These are phyloP conservation scores for Sclerotinia subarctica DNA, from an alignment of 2,329 filamentous ascomycete species.

Conservation along the genomic window DNA sequence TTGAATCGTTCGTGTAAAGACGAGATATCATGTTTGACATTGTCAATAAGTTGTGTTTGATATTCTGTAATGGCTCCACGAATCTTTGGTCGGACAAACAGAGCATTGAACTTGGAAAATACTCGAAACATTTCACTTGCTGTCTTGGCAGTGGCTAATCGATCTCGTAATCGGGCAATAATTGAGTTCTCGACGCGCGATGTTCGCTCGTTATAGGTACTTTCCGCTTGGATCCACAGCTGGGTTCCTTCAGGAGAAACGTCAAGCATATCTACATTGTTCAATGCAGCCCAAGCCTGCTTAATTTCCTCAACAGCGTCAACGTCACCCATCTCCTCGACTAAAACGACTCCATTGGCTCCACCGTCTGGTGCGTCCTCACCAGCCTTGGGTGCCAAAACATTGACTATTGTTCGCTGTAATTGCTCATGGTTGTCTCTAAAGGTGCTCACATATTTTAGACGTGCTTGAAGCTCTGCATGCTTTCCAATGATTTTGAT, in stretches of 20 bases:
- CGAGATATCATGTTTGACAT: slow-evolving; percentile 94
- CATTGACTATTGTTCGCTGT: slow-evolving; percentile 91
- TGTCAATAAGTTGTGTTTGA: slow-evolving; percentile 95
- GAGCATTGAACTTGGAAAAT: slow-evolving; percentile 98
- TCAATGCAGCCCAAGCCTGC: slow-evolving; percentile 89
- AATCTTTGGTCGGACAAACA: slow-evolving; percentile 98
- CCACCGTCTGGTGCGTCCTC: slow-evolving; percentile 52
- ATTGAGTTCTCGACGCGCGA: slow-evolving; percentile 98
- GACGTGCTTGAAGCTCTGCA: slow-evolving; percentile 79
- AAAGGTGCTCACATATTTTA: slow-evolving; percentile 94
- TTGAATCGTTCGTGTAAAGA: slow-evolving; percentile 96
- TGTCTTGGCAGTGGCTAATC: slow-evolving; percentile 90
- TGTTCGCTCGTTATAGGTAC: slow-evolving; percentile 95
- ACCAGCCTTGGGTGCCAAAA: slow-evolving; percentile 74
- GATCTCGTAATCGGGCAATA: slow-evolving; percentile 87
- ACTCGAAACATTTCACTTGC: slow-evolving; percentile 99
- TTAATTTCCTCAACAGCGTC: slow-evolving; percentile 96
- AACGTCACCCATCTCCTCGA: slow-evolving; percentile 94
- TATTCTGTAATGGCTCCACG: slow-evolving; percentile 97
- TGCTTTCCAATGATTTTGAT: slow-evolving; percentile 94
- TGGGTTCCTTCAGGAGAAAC: slow-evolving; percentile 86
- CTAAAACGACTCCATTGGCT: slow-evolving; percentile 63
- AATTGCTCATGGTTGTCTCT: slow-evolving; percentile 96
- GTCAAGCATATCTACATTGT: slow-evolving; percentile 92
- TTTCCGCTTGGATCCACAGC: slow-evolving; percentile 89